Base-by-base conservation (phyloP, 495 filamentous ascomycete genomes). In the Trichoderma parareesei region DNA sequence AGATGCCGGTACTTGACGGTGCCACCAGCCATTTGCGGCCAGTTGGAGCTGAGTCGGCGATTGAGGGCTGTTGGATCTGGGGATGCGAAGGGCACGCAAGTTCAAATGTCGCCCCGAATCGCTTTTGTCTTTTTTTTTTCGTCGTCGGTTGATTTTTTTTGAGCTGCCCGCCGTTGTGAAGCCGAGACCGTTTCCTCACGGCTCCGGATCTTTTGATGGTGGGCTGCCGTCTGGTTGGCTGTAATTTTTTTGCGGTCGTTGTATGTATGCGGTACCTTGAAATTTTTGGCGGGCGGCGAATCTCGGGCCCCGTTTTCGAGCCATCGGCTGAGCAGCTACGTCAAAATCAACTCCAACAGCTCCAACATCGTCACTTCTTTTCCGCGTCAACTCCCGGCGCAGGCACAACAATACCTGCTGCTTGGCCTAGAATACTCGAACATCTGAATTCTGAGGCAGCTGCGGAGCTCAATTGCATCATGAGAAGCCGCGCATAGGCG, bases 1-100 rank as follows among this genome's bases (percentile, higher is more conserved):
- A 98, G 81, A 75, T 93, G 88, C 64, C 94, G 89, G 81, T 95
- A 94, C 81, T 89, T 92, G 69, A 87, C 80, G 65, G 82, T 80
- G 65, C 89, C 91, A 69, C 92, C 92, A 65, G 90, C 92, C 93
- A 98, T 97, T 63, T 75, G 64, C 64, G 61, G 13, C 9, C 16
- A 8, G 61, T 7, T 33, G 41, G 16, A 10, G 11, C 46, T 40
- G 5, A 44, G 61, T 42, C 38, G 37, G 61, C 60, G 20, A 49
- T 55, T 35, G 60, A 55, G 18, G 38, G 59, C 14, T 27, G 33
- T 20, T 35, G 48, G n/a, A 16, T 27, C 20, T 33, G 38, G 48
- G 18, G 18, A 16, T 9, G 35, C 5, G 13, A 43, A n/a, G 27
- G 27, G 27, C 27, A 27, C 10, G n/a, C 0, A 11, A 41, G 38